Evolutionary conservation across 768 basidiomycete genomes (phyloP).

Genomic region (Gyrodon lividus): DNA sequence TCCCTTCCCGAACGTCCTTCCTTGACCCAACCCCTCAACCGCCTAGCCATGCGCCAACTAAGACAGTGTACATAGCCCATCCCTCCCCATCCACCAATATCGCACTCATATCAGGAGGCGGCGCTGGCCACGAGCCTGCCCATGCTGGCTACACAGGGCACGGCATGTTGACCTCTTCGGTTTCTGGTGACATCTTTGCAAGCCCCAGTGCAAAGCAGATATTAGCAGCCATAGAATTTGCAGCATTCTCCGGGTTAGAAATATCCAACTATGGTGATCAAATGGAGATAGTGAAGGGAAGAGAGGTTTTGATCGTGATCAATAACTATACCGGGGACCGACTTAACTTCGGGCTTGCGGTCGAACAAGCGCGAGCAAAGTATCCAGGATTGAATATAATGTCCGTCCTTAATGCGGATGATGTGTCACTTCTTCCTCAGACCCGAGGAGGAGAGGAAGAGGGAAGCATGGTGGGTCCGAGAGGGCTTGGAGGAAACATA

Average conservation of each 20-base stretch:
- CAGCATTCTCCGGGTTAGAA: conserved; percentile 34
- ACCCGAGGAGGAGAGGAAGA: conserved; percentile 5
- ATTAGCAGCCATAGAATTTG: conserved; percentile 46
- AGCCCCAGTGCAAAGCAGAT: conserved; percentile 62
- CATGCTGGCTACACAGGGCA: conserved; percentile 55
- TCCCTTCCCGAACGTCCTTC: neutral
- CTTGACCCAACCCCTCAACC: neutral
- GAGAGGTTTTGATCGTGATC: conserved; percentile 37
- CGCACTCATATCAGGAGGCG: conserved; percentile 48
- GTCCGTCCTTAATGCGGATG: conserved; percentile 54
- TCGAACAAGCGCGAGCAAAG: conserved; percentile 46
- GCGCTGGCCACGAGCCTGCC: conserved; percentile 60
- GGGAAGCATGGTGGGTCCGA: conserved; percentile 43
- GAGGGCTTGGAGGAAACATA: conserved; percentile 47
- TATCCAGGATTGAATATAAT: conserved; percentile 36
- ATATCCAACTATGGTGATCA: neutral
- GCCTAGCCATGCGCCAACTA: conserved; percentile 36
- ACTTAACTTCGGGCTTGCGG: conserved; percentile 57
- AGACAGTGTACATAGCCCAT: conserved; percentile 33
- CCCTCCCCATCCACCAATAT: conserved; percentile 28
- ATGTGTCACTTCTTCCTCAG: conserved; percentile 45
- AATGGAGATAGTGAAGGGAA: neutral
- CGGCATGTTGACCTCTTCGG: conserved; percentile 55
- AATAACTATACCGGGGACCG: conserved; percentile 57
- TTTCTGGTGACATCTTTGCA: conserved; percentile 64